These are phyloP conservation scores for Botrytis elliptica DNA, from an alignment of 2,329 filamentous ascomycete species.

Conservation along the genomic window DNA sequence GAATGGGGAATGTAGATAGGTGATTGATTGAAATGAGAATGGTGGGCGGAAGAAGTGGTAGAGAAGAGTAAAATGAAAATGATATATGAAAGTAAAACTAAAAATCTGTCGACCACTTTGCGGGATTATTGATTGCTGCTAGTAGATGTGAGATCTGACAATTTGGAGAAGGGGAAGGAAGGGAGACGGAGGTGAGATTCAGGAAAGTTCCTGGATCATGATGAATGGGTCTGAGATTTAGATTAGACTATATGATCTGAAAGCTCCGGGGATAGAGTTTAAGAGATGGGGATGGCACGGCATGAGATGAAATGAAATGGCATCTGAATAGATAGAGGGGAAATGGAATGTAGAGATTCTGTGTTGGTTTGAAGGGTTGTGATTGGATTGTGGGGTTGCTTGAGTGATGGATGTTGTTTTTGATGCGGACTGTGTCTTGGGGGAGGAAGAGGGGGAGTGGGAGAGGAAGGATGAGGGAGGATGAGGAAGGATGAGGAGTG, in stretches of 20 bases:
- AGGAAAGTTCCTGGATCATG: neutral
- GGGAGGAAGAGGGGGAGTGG: neutral
- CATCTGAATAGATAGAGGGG: neutral
- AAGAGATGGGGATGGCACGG: no score
- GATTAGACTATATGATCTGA: neutral
- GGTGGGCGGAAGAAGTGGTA: neutral
- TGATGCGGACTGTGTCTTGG: no score
- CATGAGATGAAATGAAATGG: neutral
- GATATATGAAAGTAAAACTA: neutral
- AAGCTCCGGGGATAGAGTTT: neutral
- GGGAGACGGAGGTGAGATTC: neutral
- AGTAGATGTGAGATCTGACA: neutral
- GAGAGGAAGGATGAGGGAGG: neutral
- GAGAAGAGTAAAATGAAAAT: neutral
- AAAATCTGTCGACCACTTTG: neutral
- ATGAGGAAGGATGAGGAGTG: neutral
- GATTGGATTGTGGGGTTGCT: no score
- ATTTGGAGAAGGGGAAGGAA: neutral
- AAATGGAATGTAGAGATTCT: neutral
- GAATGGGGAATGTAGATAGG: neutral
- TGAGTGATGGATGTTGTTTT: no score
- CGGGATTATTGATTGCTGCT: neutral
- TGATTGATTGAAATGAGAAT: neutral
- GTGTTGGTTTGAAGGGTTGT: no score
- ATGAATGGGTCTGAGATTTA: neutral